These are phyloP conservation scores for Globisporangium emineosum DNA, from an alignment of 352 stramenopile genomes.

Conservation along the genomic window DNA sequence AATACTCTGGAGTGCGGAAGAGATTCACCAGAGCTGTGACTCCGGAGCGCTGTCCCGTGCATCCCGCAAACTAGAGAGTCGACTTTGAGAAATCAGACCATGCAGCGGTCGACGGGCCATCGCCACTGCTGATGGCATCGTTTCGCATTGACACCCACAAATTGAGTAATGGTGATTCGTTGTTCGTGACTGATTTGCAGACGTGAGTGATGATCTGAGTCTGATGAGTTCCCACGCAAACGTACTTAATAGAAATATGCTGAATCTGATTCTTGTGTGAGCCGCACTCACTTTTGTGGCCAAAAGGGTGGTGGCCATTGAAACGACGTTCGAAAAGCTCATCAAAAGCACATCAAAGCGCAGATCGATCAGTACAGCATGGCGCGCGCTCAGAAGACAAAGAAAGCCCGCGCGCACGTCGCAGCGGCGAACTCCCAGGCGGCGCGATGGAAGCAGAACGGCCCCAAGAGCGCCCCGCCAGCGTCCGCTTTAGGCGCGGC, in stretches of 20 bases:
- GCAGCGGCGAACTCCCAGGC: slow-evolving; percentile 44
- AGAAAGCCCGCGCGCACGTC: slow-evolving; percentile 55
- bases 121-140: too few relatives aligned
- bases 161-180: too few relatives aligned
- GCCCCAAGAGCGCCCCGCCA: not conserved
- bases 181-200: too few relatives aligned
- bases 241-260: not conserved
- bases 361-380: slow-evolving; percentile 13
- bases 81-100: too few relatives aligned
- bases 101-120: too few relatives aligned
- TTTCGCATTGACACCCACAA: too few relatives aligned
- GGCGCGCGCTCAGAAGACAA: slow-evolving; percentile 45
- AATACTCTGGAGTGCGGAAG: too few relatives aligned
- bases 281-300: not conserved
- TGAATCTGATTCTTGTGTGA: not conserved
- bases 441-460: slow-evolving; percentile 14
- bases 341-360: not conserved
- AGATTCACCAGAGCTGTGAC: too few relatives aligned
- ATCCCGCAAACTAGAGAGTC: too few relatives aligned
- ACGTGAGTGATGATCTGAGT: too few relatives aligned
- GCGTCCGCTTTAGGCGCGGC: slow-evolving; percentile 37
- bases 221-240: not conserved
- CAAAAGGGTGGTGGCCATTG: slow-evolving; percentile 14
- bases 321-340: slow-evolving; percentile 8
- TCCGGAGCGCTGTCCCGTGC: too few relatives aligned